phyloP scores from a whole-genome alignment of 176 grass and related monocot genomes.

The Avena eriantha region DNA sequence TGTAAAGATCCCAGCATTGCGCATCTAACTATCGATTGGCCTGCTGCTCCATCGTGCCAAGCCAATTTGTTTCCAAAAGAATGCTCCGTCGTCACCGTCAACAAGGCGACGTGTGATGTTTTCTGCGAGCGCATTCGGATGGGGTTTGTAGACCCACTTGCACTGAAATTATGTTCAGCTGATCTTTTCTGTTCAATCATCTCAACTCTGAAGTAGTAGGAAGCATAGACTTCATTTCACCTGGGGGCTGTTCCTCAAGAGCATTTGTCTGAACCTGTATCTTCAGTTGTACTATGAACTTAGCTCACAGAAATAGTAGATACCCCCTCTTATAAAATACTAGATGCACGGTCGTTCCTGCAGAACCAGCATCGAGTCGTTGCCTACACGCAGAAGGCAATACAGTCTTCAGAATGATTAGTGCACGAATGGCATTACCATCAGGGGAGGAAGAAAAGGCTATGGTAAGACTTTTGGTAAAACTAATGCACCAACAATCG shows the following conservation, averaged over 20 bases:
- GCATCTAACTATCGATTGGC: no score
- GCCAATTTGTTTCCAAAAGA: no score
- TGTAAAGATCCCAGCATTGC: no score
- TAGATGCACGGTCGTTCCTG: not conserved
- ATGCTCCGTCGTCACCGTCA: no score
- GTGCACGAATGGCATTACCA: not conserved
- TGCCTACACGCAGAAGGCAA: not conserved
- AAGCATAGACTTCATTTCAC: not conserved
- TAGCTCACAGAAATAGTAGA: not conserved
- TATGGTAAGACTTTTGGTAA: not conserved
- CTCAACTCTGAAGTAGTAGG: not conserved
- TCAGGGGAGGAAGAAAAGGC: not conserved
- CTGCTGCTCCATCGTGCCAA: no score
- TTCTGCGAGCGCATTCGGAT: no score
- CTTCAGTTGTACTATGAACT: not conserved
- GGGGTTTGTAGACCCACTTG: not conserved
- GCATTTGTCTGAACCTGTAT: not conserved
- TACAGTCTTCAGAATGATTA: not conserved
- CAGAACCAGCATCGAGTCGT: not conserved
- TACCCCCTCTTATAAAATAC: not conserved
- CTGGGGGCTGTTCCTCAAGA: not conserved
- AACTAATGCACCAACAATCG: constrained; percentile 18
- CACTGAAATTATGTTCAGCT: not conserved
- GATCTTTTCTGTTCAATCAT: not conserved
- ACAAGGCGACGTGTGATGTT: no score